Conservation (phyloP, 1,284 basidiomycete species). For the Xanthoconium separans region DNA sequence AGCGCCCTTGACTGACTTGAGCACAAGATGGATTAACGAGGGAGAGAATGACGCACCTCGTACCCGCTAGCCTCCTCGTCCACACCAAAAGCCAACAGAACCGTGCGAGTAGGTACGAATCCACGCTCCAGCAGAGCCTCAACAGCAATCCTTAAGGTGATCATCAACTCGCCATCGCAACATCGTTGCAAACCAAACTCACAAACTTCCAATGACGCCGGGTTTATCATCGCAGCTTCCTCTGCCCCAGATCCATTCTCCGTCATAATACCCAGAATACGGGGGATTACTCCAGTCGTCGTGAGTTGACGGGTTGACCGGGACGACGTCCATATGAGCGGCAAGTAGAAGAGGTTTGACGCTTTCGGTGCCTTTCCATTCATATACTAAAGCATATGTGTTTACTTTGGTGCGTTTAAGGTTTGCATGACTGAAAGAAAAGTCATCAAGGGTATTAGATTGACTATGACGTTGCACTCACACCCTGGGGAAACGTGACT, state of each 20-base stretch:
- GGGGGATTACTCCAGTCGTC: slow-evolving; percentile 54
- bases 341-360: slow-evolving; percentile 62
- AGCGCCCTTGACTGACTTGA: slow-evolving; percentile 43
- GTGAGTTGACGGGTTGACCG: slow-evolving; percentile 52
- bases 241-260: slow-evolving; percentile 58
- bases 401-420: slow-evolving; percentile 54
- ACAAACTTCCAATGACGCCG: slow-evolving; percentile 58
- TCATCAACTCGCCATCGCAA: neutral
- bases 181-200: slow-evolving; percentile 15
- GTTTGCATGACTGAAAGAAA: slow-evolving; percentile 40
- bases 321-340: slow-evolving; percentile 64
- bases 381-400: slow-evolving; percentile 60
- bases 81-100: slow-evolving; percentile 67
- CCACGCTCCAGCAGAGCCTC: slow-evolving; percentile 53
- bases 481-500: slow-evolving; percentile 41
- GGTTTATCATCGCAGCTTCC: slow-evolving; percentile 65
- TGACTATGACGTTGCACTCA: slow-evolving; percentile 21
- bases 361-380: slow-evolving; percentile 56
- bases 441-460: neutral
- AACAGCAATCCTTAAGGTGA: slow-evolving; percentile 43
- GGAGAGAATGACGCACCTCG: slow-evolving; percentile 32
- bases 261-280: slow-evolving; percentile 50
- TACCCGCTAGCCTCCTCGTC: slow-evolving; percentile 66
- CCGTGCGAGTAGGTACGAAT: slow-evolving; percentile 50
- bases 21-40: slow-evolving; percentile 8